Evolutionary conservation across 257 asterid genomes (phyloP).

Genomic region (Hygrophila difformis): DNA sequence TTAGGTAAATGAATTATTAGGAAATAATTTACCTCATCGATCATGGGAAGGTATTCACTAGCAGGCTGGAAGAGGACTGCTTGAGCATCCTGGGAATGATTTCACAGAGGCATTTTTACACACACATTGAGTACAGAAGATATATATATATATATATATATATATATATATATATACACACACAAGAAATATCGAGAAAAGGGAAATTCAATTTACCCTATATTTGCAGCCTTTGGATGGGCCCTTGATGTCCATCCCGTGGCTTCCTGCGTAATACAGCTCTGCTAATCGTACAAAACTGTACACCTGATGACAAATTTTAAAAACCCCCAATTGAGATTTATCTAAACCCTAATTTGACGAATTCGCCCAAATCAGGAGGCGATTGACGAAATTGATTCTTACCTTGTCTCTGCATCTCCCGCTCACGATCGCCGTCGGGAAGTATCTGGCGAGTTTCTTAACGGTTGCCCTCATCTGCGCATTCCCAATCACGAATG

Average conservation of each 20-base stretch:
- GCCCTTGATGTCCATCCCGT: slow-evolving; percentile 98
- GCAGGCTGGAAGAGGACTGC: slow-evolving; percentile 77
- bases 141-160: too few relatives aligned
- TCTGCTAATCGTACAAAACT: slow-evolving; percentile 85
- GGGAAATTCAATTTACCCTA: slow-evolving; percentile 40
- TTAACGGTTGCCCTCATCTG: slow-evolving; percentile 86
- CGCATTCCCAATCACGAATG: too few relatives aligned
- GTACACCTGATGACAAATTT: slow-evolving; percentile 39
- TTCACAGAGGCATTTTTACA: too few relatives aligned
- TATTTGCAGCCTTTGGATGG: slow-evolving; percentile 79
- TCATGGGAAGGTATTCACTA: slow-evolving; percentile 76
- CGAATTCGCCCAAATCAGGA: too few relatives aligned
- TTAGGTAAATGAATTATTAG: background rate
- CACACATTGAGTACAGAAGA: too few relatives aligned
- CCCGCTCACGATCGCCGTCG: slow-evolving; percentile 85
- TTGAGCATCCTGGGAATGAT: slow-evolving; percentile 53
- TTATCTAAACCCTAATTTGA: too few relatives aligned
- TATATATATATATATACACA: too few relatives aligned
- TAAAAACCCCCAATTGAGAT: too few relatives aligned
- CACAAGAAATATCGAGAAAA: too few relatives aligned
- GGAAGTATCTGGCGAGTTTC: slow-evolving; percentile 59
- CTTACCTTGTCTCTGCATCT: slow-evolving; percentile 62
- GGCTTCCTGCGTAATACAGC: slow-evolving; percentile 98
- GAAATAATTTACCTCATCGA: slow-evolving; percentile 45
- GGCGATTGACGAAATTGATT: too few relatives aligned